Percentiles rank a stretch among this genome's conserved stretches.
Evolutionary conservation across 306 rosid genomes (phyloP).

Genomic region (Nissolia schottii): DNA sequence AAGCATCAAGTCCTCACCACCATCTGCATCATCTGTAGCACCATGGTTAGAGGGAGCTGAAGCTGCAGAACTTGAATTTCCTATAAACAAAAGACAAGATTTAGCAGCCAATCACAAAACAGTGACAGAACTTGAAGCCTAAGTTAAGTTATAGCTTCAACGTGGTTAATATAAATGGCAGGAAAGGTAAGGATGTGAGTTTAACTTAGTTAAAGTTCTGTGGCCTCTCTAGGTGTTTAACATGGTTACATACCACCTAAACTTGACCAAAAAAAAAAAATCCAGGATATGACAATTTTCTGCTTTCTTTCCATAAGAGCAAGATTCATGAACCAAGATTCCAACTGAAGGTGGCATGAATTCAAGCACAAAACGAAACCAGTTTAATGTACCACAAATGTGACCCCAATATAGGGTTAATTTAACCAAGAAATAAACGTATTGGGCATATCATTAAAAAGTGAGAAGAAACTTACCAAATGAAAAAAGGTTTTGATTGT

Average conservation of each 20-base stretch:
- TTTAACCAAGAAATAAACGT: neutral
- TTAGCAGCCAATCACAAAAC: conserved; percentile 4
- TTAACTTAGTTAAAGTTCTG: neutral
- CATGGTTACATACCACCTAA: neutral
- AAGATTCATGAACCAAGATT: neutral
- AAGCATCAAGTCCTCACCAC: conserved; percentile 50
- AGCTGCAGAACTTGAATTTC: conserved; percentile 57
- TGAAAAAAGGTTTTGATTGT: conserved; percentile 37
- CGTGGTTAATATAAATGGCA: conserved; percentile 2
- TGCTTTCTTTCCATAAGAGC: neutral
- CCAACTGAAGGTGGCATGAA: neutral
- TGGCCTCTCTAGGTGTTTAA: neutral
- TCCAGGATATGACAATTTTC: neutral
- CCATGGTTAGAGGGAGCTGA: conserved; percentile 37
- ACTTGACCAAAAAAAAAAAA: neutral
- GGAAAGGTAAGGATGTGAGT: conserved; percentile 1
- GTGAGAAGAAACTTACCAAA: conserved; percentile 50
- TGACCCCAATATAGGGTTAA: conserved; percentile 21
- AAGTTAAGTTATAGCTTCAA: conserved; percentile 13
- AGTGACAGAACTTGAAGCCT: neutral
- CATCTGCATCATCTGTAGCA: conserved; percentile 57
- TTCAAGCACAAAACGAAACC: conserved; percentile 15
- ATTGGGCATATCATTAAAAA: neutral
- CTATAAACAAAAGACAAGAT: conserved; percentile 35
- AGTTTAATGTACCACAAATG: neutral